These are phyloP conservation scores for Zymoseptoria tritici DNA, from an alignment of 2,329 filamentous ascomycete genomes.

Conservation along the genomic window DNA sequence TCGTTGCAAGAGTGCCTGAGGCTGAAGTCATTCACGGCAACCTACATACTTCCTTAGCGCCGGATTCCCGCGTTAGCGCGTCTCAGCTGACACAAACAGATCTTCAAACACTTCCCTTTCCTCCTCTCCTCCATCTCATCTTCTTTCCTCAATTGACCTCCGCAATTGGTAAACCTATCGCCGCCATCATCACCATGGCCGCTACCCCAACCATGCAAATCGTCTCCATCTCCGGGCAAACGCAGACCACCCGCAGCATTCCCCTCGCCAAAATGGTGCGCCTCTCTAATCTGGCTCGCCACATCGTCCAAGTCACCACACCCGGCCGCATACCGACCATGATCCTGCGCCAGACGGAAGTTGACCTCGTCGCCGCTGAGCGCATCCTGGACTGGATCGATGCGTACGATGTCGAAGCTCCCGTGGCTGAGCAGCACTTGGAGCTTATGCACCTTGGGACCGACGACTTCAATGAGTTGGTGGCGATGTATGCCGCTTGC, in stretches of 20 bases:
- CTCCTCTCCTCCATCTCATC: neutral
- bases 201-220: neutral
- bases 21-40: neutral
- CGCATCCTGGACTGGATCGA: neutral
- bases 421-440: neutral
- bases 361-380: neutral
- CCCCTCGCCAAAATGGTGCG: neutral
- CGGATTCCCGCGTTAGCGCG: neutral
- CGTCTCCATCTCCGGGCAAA: neutral
- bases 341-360: neutral
- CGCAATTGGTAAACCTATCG: too few relatives aligned
- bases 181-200: neutral
- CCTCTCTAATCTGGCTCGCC: neutral
- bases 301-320: neutral
- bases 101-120: neutral
- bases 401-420: neutral
- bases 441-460: neutral
- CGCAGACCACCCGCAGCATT: neutral
- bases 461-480: neutral
- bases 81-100: neutral
- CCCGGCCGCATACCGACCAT: neutral
- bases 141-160: neutral
- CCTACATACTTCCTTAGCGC: neutral
- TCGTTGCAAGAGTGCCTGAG: neutral
- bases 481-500: neutral